These are phyloP conservation scores for Tanacetum coccineum DNA, from an alignment of 129 eudicot genomes.

Conservation along the genomic window DNA sequence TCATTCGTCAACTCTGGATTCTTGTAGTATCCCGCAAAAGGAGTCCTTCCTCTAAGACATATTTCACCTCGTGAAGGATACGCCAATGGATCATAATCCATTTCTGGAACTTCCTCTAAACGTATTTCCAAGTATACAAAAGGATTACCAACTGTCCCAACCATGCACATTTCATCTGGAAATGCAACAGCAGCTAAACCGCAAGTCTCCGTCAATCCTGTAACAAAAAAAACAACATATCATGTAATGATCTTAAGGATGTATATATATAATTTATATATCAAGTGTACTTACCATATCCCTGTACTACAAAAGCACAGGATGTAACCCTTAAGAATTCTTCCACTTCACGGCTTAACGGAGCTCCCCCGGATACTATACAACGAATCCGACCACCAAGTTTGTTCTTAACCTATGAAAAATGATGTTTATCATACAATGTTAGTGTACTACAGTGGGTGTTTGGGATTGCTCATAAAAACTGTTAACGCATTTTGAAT, in stretches of 20 bases:
- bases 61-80: constrained; percentile 87
- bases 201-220: constrained; percentile 95
- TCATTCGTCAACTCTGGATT: constrained; percentile 74
- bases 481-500: no score
- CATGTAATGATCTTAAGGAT: neutral
- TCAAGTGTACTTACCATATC: constrained; percentile 56
- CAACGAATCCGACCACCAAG: constrained; percentile 86
- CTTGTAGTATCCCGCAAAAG: constrained; percentile 88
- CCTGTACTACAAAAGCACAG: constrained; percentile 91
- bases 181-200: constrained; percentile 68
- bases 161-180: constrained; percentile 82
- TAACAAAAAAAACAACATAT: neutral
- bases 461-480: no score
- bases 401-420: constrained; percentile 53
- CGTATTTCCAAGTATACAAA: constrained; percentile 75
- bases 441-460: neutral
- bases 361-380: constrained; percentile 94
- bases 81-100: constrained; percentile 85
- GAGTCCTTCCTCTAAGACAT: constrained; percentile 59
- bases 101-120: constrained; percentile 79
- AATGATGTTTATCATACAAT: neutral
- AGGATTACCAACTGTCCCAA: constrained; percentile 74
- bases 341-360: constrained; percentile 80
- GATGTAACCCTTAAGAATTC: constrained; percentile 92
- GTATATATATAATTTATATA: neutral